Evolutionary conservation across 768 basidiomycete species (phyloP).

Genomic region (Kockovaella imperatae): DNA sequence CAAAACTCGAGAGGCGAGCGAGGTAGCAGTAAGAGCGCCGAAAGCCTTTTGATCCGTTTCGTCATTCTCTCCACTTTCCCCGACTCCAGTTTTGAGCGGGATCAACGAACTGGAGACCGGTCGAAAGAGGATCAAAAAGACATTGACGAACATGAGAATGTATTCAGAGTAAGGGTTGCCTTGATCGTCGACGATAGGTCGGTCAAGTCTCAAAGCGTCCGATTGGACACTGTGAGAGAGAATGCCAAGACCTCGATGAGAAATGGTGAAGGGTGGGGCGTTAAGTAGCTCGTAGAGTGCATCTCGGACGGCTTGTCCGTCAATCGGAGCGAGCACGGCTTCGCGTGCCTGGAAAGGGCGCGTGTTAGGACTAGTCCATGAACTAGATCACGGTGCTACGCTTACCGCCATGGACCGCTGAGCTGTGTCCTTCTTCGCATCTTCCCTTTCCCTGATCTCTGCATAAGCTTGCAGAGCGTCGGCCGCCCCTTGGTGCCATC

Average conservation of each 20-base stretch:
- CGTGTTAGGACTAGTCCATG: no score
- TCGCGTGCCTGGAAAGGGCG: background rate
- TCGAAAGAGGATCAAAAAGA: constrained; percentile 4
- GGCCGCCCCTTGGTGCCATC: no score
- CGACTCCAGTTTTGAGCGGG: background rate
- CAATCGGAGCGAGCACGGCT: background rate
- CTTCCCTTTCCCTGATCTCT: no score
- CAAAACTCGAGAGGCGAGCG: constrained; percentile 1
- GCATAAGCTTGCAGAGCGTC: no score
- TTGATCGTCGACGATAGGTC: background rate
- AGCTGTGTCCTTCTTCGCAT: no score
- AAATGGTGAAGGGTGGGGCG: background rate
- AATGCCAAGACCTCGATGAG: background rate
- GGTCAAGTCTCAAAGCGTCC: background rate
- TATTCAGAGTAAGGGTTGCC: constrained; percentile 4
- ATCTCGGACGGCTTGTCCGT: background rate
- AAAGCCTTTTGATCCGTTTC: constrained; percentile 2
- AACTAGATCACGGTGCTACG: no score
- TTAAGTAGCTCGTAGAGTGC: constrained; percentile 3
- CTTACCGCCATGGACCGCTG: no score
- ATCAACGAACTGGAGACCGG: constrained; percentile 1
- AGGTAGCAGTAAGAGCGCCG: constrained; percentile 3
- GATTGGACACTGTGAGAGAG: background rate
- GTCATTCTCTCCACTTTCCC: background rate
- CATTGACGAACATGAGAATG: constrained; percentile 2